Base-by-base conservation (phyloP, 1,284 basidiomycete genomes). In the Cutaneotrichosporon cutaneum region DNA sequence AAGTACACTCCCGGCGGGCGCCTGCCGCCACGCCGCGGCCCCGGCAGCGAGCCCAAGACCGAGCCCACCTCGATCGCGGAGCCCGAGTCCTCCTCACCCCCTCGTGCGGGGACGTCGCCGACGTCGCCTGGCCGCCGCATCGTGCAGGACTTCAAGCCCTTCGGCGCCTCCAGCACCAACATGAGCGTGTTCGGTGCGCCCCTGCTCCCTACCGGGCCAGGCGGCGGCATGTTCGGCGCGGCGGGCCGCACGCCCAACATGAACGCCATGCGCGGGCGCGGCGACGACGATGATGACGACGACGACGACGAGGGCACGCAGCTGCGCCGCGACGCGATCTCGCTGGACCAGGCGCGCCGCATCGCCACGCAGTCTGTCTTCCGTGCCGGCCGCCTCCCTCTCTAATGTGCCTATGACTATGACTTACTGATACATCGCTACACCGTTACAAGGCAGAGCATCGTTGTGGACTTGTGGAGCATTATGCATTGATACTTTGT, bases 71-170 rank as follows among this genome's bases (percentile, higher is more conserved):
- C 39, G 2, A 30, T 48, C 24, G 22, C 56, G 2, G 32, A 10
- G 7, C 30, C 33, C 13, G 47, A 18, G 70, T 66, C 77, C 71
- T 18, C 62, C 76, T 56, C 61, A 7, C 75, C 42, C 52, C 75
- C 10, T 77, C 84, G 4, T 75, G 80, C 21, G 85, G 35, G 62
- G 64, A 64, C 69, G 0, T 57, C 71, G 6, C 62, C 70, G 8
- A 58, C 72, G 7, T 72, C 72, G 2, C 89, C 91, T 1, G 86
- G 90, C 11, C 88, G 93, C 68, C 90, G 89, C 70, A 90, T 95
- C 21, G 87, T 94, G 21, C 86, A 86, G 26, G 90, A 92, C 71
- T 96, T 96, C 79, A 90, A 91, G 54, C 83, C 92, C 0, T 96
- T 96, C 73, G 89, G 90, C n/a, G 54, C 65, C 0, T 7, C 58